A percentile compares a stretch with the other conserved stretches of the same genome.
phyloP scores from a whole-genome alignment of 306 rosid genomes.

The Begonia masoniana region DNA sequence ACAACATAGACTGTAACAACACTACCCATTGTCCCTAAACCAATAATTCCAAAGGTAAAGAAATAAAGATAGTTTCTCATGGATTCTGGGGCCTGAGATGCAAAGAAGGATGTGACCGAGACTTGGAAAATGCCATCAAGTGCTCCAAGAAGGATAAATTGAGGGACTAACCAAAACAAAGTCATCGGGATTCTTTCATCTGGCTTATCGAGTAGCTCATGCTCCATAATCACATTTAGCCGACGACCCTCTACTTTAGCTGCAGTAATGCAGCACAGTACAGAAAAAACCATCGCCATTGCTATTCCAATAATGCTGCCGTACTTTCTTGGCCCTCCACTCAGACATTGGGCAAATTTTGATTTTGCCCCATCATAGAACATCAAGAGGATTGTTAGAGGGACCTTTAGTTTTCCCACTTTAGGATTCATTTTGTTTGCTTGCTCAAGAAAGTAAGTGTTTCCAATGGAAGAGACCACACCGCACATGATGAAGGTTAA shows the following conservation, averaged over 20 bases:
- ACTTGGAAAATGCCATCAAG: not conserved
- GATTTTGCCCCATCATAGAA: constrained; percentile 5
- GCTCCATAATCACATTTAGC: constrained; percentile 4
- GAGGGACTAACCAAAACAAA: constrained; percentile 23
- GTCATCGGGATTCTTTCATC: constrained; percentile 8
- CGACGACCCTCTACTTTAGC: constrained; percentile 18
- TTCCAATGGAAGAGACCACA: constrained; percentile 13
- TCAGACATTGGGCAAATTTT: not conserved
- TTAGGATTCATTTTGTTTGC: constrained; percentile 15
- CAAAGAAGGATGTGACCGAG: constrained; percentile 1
- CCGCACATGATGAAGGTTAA: constrained; percentile 4
- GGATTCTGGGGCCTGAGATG: not conserved
- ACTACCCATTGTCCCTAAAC: constrained; percentile 14
- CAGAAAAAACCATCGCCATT: constrained; percentile 10
- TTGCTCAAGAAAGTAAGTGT: constrained; percentile 15
- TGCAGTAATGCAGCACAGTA: constrained; percentile 17
- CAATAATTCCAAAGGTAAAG: constrained; percentile 8
- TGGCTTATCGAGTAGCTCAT: constrained; percentile 1
- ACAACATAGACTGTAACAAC: constrained; percentile 9
- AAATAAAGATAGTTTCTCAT: not conserved
- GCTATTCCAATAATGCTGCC: constrained; percentile 9
- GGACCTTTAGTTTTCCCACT: constrained; percentile 15
- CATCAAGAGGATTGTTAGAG: constrained; percentile 4
- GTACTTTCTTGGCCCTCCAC: not conserved
- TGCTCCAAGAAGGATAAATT: constrained; percentile 16